phyloP scores from a whole-genome alignment of 306 rosid species.

The Quercus wislizeni region DNA sequence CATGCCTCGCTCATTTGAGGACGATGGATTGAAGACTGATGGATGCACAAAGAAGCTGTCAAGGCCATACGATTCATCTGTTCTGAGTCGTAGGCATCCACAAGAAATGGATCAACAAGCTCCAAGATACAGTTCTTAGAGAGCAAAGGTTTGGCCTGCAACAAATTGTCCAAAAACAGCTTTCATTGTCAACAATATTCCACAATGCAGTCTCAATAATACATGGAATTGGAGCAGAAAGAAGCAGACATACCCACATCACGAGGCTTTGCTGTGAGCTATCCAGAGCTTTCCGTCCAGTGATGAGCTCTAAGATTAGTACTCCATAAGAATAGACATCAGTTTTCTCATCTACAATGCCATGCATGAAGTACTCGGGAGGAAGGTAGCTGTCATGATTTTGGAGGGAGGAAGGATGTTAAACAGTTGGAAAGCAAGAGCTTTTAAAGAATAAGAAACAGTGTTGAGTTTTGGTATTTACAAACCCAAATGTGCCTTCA shows the following conservation, averaged over 20 bases:
- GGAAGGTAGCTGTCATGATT: slow-evolving; percentile 83
- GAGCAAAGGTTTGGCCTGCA: slow-evolving; percentile 89
- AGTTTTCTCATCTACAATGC: slow-evolving; percentile 94
- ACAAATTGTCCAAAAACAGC: not conserved
- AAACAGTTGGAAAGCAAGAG: slow-evolving; percentile 3
- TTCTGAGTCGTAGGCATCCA: slow-evolving; percentile 44
- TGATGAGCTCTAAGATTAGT: slow-evolving; percentile 79
- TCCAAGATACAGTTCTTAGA: slow-evolving; percentile 39
- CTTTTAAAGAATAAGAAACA: not conserved
- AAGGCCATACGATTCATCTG: slow-evolving; percentile 55
- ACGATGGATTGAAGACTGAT: slow-evolving; percentile 67
- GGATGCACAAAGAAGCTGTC: slow-evolving; percentile 70
- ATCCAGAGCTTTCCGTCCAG: slow-evolving; percentile 88
- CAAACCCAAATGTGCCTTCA: slow-evolving; percentile 99
- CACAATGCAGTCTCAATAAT: not conserved
- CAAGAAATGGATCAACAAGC: slow-evolving; percentile 68
- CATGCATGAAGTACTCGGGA: slow-evolving; percentile 99
- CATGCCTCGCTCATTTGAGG: slow-evolving; percentile 85
- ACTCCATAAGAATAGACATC: slow-evolving; percentile 96
- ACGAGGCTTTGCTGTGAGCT: slow-evolving; percentile 87
- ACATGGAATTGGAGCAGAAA: not conserved
- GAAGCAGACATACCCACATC: slow-evolving; percentile 76
- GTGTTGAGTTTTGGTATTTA: slow-evolving; percentile 23
- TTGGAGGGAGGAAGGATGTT: slow-evolving; percentile 9
- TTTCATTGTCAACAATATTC: slow-evolving; percentile 2